Base-by-base conservation (phyloP, 148 eudicot species). In the Vaccinium darrowii region DNA sequence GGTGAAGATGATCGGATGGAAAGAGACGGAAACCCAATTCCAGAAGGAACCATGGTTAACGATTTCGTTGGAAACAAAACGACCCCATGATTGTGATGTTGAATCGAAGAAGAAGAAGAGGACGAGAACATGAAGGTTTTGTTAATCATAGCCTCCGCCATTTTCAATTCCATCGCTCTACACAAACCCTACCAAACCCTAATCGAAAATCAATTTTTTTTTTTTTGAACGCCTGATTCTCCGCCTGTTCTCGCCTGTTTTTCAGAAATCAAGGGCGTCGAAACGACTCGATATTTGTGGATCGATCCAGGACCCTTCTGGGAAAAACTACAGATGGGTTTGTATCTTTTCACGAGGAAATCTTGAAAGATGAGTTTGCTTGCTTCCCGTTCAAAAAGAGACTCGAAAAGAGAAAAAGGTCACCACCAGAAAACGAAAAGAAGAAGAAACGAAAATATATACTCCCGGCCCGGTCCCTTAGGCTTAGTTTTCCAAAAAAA, bases 141-240 rank as follows among this genome's bases (percentile, higher is more conserved):
- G 84, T 81, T 88, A 5, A 88, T 5, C 62, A 86, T 49, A 82
- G 30, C 57, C 77, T 77, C 88, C 16, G 89, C 92, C 90, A 88
- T 86, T 57, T 56, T 56, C 82, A 57, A 80, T 52, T 7, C 25
- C 53, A 39, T 2, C 0, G 12, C 77, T 18, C 77, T 7, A 39
- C 50, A 33, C 43, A 12, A 23, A 15, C 49, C 76, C 77, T 6
- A 12, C 0, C 43, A 12, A 23, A 15, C 49, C 76, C 77, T 6
- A 11, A 5, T 39, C 39, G 39, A 73, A 73, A 33, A 16, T 18
- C 50, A 39, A 33, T 12, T 18, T 6, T 36, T 73, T 12, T 33
- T 73, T 18, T 12, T 36, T 36, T 36, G 39, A 73, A 72, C 50
- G 16, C 63, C 63, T 58, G 3, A 18, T 58, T 15, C 63, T 58